Conservation (phyloP, 2,329 filamentous ascomycete species). For the Aspergillus sp. region DNA sequence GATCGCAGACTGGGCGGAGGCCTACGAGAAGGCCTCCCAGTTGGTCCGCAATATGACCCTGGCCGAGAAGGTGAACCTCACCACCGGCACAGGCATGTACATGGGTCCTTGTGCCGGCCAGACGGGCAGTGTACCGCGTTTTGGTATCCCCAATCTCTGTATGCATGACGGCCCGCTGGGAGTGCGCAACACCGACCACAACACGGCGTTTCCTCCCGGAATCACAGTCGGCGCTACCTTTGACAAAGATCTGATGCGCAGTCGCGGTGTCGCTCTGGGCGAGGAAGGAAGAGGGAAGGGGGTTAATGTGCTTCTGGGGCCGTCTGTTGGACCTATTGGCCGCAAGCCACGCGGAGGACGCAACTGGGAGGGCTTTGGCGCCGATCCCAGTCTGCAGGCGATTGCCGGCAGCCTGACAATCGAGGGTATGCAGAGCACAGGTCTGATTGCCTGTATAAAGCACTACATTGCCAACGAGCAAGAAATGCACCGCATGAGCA, state of each 20-base stretch:
- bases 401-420: slow-evolving; percentile 52
- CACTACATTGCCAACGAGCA: slow-evolving; percentile 54
- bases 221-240: slow-evolving; percentile 74
- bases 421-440: slow-evolving; percentile 55
- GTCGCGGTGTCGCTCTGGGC: slow-evolving; percentile 65
- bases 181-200: slow-evolving; percentile 69
- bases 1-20: slow-evolving; percentile 64
- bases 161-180: slow-evolving; percentile 71
- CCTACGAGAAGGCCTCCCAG: slow-evolving; percentile 66
- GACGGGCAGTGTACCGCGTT: slow-evolving; percentile 65
- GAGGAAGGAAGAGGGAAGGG: slow-evolving; percentile 72
- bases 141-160: slow-evolving; percentile 71
- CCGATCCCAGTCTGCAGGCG: slow-evolving; percentile 64
- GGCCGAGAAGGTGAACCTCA: slow-evolving; percentile 77
- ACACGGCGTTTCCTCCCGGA: slow-evolving; percentile 75
- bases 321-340: slow-evolving; percentile 68
- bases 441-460: slow-evolving; percentile 57
- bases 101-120: slow-evolving; percentile 78
- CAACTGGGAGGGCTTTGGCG: slow-evolving; percentile 73
- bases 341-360: slow-evolving; percentile 70
- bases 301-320: slow-evolving; percentile 68
- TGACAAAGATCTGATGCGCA: slow-evolving; percentile 69
- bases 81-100: slow-evolving; percentile 65
- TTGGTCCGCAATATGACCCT: slow-evolving; percentile 74
- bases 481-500: slow-evolving; percentile 50